phyloP scores from a whole-genome alignment of 1,284 basidiomycete species.

The Agroathelia rolfsii region DNA sequence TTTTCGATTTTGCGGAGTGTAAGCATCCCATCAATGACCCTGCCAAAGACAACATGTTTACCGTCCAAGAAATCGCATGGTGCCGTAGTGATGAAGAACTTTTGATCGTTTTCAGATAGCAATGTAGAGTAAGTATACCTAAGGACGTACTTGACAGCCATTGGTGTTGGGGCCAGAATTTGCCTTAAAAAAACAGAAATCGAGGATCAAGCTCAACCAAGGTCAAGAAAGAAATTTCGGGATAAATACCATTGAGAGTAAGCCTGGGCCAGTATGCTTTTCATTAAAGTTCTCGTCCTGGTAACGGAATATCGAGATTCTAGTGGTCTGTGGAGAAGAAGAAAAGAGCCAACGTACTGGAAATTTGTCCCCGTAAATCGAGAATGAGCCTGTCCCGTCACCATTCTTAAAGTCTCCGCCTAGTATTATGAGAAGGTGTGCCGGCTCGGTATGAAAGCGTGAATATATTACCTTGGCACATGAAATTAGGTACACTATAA shows the following conservation, averaged over 20 bases:
- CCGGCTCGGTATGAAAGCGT: constrained; percentile 1
- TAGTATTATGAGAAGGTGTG: constrained; percentile 20
- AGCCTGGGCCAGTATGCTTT: constrained; percentile 78
- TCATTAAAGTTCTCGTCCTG: constrained; percentile 92
- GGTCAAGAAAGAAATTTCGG: neutral
- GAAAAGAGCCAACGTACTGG: constrained; percentile 39
- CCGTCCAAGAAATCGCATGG: constrained; percentile 91
- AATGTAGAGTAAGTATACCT: constrained; percentile 2
- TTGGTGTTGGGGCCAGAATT: constrained; percentile 91
- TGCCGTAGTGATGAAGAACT: constrained; percentile 97
- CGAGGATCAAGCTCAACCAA: constrained; percentile 4
- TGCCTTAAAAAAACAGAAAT: constrained; percentile 40
- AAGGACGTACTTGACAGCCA: constrained; percentile 65
- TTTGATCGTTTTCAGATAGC: constrained; percentile 1
- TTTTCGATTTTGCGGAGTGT: constrained; percentile 92
- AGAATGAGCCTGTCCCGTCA: constrained; percentile 91
- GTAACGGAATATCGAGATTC: constrained; percentile 1
- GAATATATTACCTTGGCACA: constrained; percentile 63
- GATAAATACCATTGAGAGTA: constrained; percentile 71
- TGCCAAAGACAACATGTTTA: constrained; percentile 92
- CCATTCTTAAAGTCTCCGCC: constrained; percentile 83
- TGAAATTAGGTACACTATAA: constrained; percentile 67
- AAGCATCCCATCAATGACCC: constrained; percentile 81
- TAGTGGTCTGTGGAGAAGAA: neutral
- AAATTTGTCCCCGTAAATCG: constrained; percentile 91